phyloP scores from a whole-genome alignment of 306 rosid genomes.

The Glycyrrhiza uralensis region DNA sequence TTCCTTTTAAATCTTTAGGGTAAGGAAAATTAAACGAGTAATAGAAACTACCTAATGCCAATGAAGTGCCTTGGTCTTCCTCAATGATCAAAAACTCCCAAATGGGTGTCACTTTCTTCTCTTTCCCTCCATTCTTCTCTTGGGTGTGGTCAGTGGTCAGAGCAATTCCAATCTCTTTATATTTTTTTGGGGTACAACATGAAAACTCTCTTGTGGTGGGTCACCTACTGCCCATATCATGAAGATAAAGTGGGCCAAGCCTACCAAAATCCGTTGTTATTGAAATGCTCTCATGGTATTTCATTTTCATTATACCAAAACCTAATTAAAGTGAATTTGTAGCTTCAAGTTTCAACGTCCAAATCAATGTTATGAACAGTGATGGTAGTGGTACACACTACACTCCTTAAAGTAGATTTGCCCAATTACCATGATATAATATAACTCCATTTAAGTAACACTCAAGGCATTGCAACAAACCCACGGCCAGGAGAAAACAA shows the following conservation, averaged over 20 bases:
- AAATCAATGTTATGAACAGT: not conserved
- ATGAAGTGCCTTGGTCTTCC: conserved; percentile 1
- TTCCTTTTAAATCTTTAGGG: not conserved
- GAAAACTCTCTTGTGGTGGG: conserved; percentile 44
- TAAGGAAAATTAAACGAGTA: too few relatives aligned
- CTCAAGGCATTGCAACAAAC: conserved; percentile 32
- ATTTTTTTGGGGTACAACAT: not conserved
- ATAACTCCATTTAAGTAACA: conserved; percentile 19
- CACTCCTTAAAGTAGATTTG: conserved; percentile 21
- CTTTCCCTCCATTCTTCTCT: conserved; percentile 3
- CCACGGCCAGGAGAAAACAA: conserved; percentile 27
- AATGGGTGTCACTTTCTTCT: conserved; percentile 35
- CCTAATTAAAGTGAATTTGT: conserved; percentile 16
- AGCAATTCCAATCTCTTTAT: conserved; percentile 35
- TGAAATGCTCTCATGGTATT: not conserved
- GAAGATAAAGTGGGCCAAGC: conserved; percentile 47
- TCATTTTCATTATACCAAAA: conserved; percentile 8
- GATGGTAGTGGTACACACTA: not conserved
- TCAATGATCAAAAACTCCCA: conserved; percentile 41
- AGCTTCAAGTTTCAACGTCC: conserved; percentile 30
- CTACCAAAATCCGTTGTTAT: conserved; percentile 5
- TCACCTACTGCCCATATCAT: conserved; percentile 41
- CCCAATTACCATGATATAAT: conserved; percentile 19
- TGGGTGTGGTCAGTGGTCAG: conserved; percentile 24
- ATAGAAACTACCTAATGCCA: not conserved